phyloP scores from a whole-genome alignment of 2,329 filamentous ascomycete genomes.

The Ophiostoma montium region DNA sequence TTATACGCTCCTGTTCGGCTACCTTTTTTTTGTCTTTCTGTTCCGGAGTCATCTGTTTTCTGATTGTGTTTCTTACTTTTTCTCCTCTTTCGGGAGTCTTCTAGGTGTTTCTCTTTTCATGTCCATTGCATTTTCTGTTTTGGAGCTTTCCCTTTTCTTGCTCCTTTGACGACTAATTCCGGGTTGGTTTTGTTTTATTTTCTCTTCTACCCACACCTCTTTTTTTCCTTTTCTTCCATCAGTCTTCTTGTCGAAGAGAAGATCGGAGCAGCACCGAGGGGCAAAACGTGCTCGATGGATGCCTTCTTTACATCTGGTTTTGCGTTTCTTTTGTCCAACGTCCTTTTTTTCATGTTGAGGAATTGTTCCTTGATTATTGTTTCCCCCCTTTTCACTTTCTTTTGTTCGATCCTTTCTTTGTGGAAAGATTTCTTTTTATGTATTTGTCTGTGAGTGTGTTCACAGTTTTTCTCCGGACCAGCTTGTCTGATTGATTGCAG shows the following conservation, averaged over 20 bases:
- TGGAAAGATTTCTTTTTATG: neutral
- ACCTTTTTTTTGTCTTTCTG: neutral
- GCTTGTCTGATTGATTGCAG: neutral
- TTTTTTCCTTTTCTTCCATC: neutral
- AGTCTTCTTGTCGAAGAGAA: neutral
- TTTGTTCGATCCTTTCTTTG: neutral
- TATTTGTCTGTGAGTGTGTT: conserved; percentile 1
- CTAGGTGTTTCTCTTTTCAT: neutral
- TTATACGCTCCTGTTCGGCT: neutral
- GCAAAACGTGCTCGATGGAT: neutral
- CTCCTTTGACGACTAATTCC: neutral
- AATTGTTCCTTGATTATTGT: neutral
- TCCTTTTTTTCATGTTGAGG: neutral
- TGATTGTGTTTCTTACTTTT: neutral
- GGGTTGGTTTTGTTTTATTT: neutral
- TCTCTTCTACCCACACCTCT: too few species aligned
- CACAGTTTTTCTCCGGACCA: neutral
- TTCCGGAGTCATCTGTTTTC: neutral
- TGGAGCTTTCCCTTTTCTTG: conserved; percentile 1
- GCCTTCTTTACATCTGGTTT: neutral
- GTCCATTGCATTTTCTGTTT: neutral
- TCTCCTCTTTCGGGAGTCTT: neutral
- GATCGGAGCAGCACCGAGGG: neutral
- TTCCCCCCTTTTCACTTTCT: neutral
- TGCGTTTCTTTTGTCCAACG: neutral